A percentile compares a stretch with the other conserved stretches of the same genome.
phyloP scores from a whole-genome alignment of 2,329 filamentous ascomycete genomes.

The Xylaria sp. region DNA sequence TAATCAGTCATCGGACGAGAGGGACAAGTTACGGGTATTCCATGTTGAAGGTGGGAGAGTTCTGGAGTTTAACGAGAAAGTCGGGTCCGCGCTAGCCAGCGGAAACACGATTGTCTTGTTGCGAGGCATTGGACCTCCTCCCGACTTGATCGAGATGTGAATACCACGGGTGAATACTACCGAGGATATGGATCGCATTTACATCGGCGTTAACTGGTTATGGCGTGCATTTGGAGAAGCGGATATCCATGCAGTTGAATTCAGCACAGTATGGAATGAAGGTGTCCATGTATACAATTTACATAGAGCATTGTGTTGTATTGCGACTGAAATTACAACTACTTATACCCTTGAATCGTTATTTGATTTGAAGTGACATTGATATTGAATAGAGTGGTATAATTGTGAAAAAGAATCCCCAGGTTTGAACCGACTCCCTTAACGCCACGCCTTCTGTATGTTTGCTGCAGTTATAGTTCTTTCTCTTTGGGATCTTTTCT shows the following conservation, averaged over 20 bases:
- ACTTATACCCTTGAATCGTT: conserved; percentile 25
- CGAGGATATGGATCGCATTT: conserved; percentile 33
- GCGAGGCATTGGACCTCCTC: conserved; percentile 83
- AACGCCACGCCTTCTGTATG: conserved; percentile 32
- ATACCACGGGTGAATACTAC: conserved; percentile 13
- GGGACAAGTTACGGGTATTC: conserved; percentile 85
- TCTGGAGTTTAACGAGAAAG: conserved; percentile 87
- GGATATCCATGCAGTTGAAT: conserved; percentile 10
- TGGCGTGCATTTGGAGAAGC: conserved; percentile 36
- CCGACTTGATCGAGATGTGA: conserved; percentile 72
- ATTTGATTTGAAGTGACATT: not conserved
- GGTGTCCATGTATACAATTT: not conserved
- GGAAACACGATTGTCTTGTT: conserved; percentile 92
- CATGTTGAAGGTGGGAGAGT: conserved; percentile 91
- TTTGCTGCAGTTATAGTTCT: conserved; percentile 42
- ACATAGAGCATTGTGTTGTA: conserved; percentile 17
- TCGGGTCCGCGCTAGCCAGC: conserved; percentile 76
- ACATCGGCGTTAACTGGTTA: conserved; percentile 36
- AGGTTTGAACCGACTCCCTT: conserved; percentile 26
- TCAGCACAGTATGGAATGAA: not conserved
- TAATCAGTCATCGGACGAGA: conserved; percentile 78
- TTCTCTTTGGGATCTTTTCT: conserved; percentile 57
- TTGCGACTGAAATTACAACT: conserved; percentile 13
- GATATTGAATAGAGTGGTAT: conserved; percentile 22
- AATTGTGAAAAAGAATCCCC: conserved; percentile 15